Evolutionary conservation across 2,329 filamentous ascomycete species (phyloP), one percentile per base, ranked within the genome.

Genomic region (Bipolaris cookei): DNA sequence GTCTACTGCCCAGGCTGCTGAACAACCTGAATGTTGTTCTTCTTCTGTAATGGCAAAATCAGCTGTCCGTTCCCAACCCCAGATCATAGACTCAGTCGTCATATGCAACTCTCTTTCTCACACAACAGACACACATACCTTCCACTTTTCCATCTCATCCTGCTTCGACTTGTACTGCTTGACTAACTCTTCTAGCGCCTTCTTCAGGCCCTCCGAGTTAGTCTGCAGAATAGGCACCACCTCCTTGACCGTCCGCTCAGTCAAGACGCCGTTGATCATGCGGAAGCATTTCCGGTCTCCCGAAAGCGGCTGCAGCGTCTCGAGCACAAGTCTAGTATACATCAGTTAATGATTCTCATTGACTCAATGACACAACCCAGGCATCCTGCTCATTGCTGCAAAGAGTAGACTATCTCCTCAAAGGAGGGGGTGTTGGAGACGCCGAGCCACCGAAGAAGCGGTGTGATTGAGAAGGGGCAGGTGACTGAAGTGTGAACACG

Each of bases 91-190:
- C 21, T 25, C 41, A 14, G 46, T 39, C 10, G 18, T 23, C 5
- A 38, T 28, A 20, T 34, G 16, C 23, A 16, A 43, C n/a, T 30
- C 18, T 10, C 4, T 6, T 25, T 7, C 4, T 11, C 41, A 37
- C 28, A 44, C 30, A 45, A 48, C n/a, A 41, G 42, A 5, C 59
- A 41, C 11, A 74, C 87, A 56, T 80, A 96, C 94, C 91, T 99
- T 99, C 95, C 95, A 99, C 78, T 89, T 93, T 76, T 99, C 94
- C 83, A 99, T 86, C 74, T 99, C 95, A 39, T 92, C 88, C 77
- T 99, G 93, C 79, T 97, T 96, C 30, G 83, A 81, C 82, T 96
- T 96, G 83, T 98, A 98, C 80, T 97, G 92, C 84, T 97, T 97
- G 66, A 98, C 86, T 63, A 99, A 81, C 76, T 97, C 94, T 63